Evolutionary conservation across 129 eudicot genomes (phyloP).

Genomic region (Tagetes patula): DNA sequence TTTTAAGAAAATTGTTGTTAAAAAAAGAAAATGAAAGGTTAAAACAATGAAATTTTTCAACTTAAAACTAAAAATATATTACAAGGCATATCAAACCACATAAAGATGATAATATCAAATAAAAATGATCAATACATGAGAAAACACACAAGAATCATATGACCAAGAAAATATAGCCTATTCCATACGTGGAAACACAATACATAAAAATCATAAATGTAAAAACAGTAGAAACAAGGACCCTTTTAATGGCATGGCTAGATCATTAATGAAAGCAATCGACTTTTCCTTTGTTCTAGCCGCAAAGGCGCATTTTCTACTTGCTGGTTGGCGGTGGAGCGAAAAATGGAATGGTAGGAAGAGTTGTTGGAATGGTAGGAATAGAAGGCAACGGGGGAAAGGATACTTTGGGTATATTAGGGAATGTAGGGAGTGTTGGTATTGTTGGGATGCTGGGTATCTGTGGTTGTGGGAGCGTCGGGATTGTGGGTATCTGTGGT

Average conservation of each 20-base stretch:
- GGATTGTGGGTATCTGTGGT: conserved; percentile 25
- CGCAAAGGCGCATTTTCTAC: background rate
- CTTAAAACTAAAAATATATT: too few relatives aligned
- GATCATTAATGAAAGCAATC: conserved; percentile 7
- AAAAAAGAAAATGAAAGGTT: too few relatives aligned
- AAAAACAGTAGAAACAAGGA: background rate
- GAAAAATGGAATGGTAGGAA: conserved; percentile 28
- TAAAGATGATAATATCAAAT: too few relatives aligned
- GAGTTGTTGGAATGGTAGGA: conserved; percentile 30
- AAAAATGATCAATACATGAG: too few relatives aligned
- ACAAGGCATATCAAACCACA: too few relatives aligned
- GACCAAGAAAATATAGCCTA: too few relatives aligned
- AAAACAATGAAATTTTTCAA: too few relatives aligned
- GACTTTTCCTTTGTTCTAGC: background rate
- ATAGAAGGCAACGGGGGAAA: conserved; percentile 31
- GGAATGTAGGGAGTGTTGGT: conserved; percentile 25
- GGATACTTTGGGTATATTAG: conserved; percentile 24
- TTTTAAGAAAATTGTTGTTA: too few relatives aligned
- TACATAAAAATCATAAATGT: background rate
- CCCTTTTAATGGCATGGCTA: background rate
- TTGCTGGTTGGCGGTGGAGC: conserved; percentile 29
- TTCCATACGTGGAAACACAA: too few relatives aligned
- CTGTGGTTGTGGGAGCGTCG: conserved; percentile 15
- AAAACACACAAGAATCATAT: too few relatives aligned
- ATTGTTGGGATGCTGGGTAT: conserved; percentile 24